Base-by-base conservation (phyloP, 192 early-diverging fungal genomes). In the Coemansia sp. region DNA sequence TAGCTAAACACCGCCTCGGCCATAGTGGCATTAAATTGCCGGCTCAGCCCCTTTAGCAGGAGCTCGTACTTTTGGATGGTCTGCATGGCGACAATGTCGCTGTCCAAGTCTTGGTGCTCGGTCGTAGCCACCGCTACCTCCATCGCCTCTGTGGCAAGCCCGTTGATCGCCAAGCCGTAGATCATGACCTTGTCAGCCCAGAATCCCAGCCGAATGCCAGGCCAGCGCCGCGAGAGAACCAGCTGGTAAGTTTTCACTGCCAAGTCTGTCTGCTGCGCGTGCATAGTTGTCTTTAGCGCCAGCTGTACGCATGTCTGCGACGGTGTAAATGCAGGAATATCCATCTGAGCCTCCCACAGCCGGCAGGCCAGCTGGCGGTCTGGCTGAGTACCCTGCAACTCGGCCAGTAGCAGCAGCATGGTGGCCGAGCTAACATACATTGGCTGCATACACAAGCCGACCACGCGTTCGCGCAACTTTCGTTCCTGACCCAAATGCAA, bases 91-190 rank as follows among this genome's bases (percentile, higher is more conserved):
- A 39, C 61, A 6, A 55, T 52, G 21, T 62, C 34, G 50, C 52
- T 28, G 9, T 12, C 61, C 23, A 60, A 18, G 26, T 33, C 28
- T 10, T 38, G 20, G 3, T 35, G 23, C 13, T 62, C 34, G 21
- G 68, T 67, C 3, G 77, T 79, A 7, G 73, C 78, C 18, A 57
- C 36, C 3, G 73, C 66, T 23, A 81, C 52, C 23, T 81, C 66
- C 26, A 75, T 69, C 26, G 78, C 78, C 38, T 75, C 73, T 4
- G 28, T 23, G 21, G 55, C 65, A 31, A 28, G 38, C 11, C 66
- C 64, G 50, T 81, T 75, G n/a, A 69, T 70, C 11, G 73, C 73
- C 63, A 81, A 57, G n/a, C 78, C 78, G 61, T 81, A 75, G 8
- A 81, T 41, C 58, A 81, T 66, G n/a, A 74, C 42, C 41, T 72